Base-by-base conservation (phyloP, 352 stramenopile species). In the Globisporangium uncinulatum region DNA sequence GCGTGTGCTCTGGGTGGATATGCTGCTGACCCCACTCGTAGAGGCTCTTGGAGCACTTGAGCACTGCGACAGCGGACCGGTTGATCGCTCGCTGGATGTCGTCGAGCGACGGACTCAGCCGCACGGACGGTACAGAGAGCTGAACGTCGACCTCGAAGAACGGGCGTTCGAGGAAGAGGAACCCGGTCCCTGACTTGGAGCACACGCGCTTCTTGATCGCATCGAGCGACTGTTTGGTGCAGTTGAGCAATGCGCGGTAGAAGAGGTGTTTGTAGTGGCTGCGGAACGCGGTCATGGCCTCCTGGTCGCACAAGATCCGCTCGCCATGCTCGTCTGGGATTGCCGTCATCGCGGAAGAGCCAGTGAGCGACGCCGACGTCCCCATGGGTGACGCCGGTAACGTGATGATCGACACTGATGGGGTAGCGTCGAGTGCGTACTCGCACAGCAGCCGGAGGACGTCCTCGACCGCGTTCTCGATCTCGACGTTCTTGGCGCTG, bases 61-160 rank as follows among this genome's bases (percentile, higher is more conserved):
- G 65, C 0, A 94, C 84, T 1, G 83, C 84, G 0, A 91, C 78
- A 24, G 86, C 84, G 0, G 79, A 86, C 0, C 80, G 74, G 39
- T 95, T 95, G 57, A 94, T 91, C 8, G 84, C 86, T 41, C 82
- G 79, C 49, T 95, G 84, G 41, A 95, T 89, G 49, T 94, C 84
- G 48, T 95, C 84, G 0, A 95, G 67, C 10, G 81, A 89, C 15
- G 86, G 86, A 48, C 75, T 88, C 2, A 95, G 69, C 0, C 84
- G 71, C 9, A 94, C 83, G 0, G 76, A 89, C n/a, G 86, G 86
- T 4, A 94, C 84, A 0, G 72, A 83, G 21, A 92, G 70, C 62
- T 95, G 84, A 0, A 94, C 86, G 47, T 95, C 84, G 2, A 95
- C 85, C 53, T 91, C 82, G 56, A 95, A 95, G 56, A 95, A 95